Evolutionary conservation across 2,329 filamentous ascomycete species (phyloP).

Genomic region (Neonectria hederae): DNA sequence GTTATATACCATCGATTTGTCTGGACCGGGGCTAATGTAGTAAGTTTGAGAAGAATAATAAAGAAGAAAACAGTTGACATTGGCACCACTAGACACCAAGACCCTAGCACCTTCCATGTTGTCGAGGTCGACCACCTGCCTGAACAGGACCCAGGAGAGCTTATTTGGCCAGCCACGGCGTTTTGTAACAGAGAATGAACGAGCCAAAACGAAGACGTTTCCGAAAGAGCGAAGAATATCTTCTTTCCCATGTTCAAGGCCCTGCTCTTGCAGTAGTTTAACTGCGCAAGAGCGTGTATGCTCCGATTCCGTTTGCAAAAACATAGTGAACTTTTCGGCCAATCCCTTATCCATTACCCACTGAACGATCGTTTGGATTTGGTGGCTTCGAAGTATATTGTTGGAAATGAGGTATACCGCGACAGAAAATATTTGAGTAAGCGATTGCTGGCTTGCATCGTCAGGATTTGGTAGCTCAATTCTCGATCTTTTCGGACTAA

Average conservation of each 20-base stretch:
- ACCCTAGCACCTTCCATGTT: not conserved
- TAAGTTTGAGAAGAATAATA: no score
- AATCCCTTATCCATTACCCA: not conserved
- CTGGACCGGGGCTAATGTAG: no score
- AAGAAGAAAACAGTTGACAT: not conserved
- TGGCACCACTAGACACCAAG: not conserved
- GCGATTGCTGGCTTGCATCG: not conserved
- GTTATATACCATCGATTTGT: no score
- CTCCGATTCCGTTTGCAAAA: not conserved
- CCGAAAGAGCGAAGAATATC: no score
- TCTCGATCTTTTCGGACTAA: no score
- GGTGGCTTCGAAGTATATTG: not conserved
- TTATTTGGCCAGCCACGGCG: not conserved
- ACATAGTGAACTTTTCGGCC: not conserved
- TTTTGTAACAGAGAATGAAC: not conserved
- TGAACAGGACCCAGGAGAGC: not conserved
- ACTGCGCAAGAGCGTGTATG: not conserved
- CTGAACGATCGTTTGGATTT: not conserved
- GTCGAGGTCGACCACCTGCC: not conserved
- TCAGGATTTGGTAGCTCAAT: not conserved
- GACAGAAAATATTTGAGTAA: not conserved
- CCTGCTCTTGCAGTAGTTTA: not conserved
- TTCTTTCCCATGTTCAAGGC: not conserved
- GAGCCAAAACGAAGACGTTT: not conserved
- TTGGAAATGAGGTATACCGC: not conserved